Base-by-base conservation (phyloP, 1,284 basidiomycete species). In the Ganoderma sinense region DNA sequence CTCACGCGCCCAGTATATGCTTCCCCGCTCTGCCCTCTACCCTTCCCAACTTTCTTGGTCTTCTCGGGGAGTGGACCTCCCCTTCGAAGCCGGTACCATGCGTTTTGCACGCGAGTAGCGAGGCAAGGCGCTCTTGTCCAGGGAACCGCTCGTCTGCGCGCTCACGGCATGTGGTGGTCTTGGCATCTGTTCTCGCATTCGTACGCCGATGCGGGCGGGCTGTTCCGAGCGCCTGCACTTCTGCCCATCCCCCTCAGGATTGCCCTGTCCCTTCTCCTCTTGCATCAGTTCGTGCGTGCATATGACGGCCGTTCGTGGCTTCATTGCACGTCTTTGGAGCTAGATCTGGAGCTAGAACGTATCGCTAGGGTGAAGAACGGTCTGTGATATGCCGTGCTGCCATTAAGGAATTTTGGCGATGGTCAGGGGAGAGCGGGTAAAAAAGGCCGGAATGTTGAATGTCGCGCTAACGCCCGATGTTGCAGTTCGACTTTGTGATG, bases 401-500 rank as follows among this genome's bases (percentile, higher is more conserved):
- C 55, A 56, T 31, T 31, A 7, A 16, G 7, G 33, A 59, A 51
- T 51, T 26, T 20, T 13, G 48, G 56, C 14, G 56, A 7, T 16
- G 29, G 56, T 65, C 26, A 56, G 36, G 51, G 29, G 55, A n/a
- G 18, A 39, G 31, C 64, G 53, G 64, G 51, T 39, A 41, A 26
- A 11, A 18, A 10, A 31, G 65, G 20, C 56, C 65, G 48, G 0
- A 18, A 29, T 39, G 43, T 45, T 69, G 51, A 62, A 59, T 36
- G 51, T 56, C 3, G 11, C 20, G 23, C 66, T 72, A 43, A 73
- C 67, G 58, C 51, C 58, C 4, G 66, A 56, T 70, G 43, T 51
- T 45, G 29, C 70, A 88, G 95, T 99, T 98, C 84, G 97, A 99
- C 83, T 98, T 98, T 83, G 84, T 97, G 73, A 99, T 99, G 97